Conservation (phyloP, 495 filamentous ascomycete genomes). For the Aspergillus haitiensis region DNA sequence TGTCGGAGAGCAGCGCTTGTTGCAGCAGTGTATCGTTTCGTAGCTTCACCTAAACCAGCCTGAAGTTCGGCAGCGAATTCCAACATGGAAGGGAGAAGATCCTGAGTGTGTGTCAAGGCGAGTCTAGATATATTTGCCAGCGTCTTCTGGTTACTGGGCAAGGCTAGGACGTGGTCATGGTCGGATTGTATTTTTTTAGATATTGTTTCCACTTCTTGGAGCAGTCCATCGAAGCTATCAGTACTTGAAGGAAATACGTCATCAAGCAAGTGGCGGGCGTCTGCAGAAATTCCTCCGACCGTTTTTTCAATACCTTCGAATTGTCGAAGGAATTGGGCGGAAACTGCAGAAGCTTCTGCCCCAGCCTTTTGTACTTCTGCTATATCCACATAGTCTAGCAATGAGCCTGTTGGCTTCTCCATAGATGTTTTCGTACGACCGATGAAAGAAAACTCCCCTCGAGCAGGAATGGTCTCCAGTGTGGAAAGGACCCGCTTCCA, state of each 20-base stretch:
- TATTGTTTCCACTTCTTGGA: constrained; percentile 84
- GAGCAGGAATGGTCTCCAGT: constrained; percentile 60
- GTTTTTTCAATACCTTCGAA: constrained; percentile 52
- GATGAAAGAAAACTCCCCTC: constrained; percentile 57
- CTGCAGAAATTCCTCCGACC: constrained; percentile 52
- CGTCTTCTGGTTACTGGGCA: constrained; percentile 67
- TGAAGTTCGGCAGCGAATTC: constrained; percentile 75
- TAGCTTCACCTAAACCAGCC: constrained; percentile 64
- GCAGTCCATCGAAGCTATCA: constrained; percentile 54
- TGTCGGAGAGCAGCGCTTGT: constrained; percentile 61
- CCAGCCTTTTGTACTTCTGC: constrained; percentile 66
- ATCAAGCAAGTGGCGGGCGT: constrained; percentile 55
- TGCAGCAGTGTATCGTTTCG: constrained; percentile 61
- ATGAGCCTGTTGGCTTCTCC: constrained; percentile 44
- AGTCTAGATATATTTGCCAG: constrained; percentile 80
- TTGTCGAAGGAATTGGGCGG: constrained; percentile 54
- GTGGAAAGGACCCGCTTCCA: constrained; percentile 69
- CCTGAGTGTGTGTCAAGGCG: constrained; percentile 80
- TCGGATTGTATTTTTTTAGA: constrained; percentile 84
- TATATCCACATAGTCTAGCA: constrained; percentile 72
- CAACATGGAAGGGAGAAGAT: constrained; percentile 76
- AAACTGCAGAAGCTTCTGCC: constrained; percentile 43
- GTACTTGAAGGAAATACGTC: constrained; percentile 30
- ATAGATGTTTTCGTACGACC: constrained; percentile 41
- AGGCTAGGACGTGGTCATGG: constrained; percentile 72